phyloP scores from a whole-genome alignment of 2,329 filamentous ascomycete species.

The Penicillium sp. region DNA sequence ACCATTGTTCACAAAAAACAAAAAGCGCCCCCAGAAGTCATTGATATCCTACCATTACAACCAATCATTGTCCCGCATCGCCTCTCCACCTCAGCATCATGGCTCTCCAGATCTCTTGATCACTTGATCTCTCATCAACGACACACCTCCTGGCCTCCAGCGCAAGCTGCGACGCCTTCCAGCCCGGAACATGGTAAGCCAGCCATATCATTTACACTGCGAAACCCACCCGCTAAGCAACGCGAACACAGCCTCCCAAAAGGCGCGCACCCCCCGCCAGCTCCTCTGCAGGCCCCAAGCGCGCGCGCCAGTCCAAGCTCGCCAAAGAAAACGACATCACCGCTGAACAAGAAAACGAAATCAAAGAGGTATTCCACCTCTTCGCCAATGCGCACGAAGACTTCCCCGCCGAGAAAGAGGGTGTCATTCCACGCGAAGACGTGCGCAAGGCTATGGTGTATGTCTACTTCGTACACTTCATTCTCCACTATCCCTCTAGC shows the following conservation, averaged over 20 bases:
- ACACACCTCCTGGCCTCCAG: not conserved
- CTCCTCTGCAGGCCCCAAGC: constrained; percentile 34
- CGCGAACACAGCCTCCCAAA: constrained; percentile 32
- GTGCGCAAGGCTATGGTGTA: constrained; percentile 71
- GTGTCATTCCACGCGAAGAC: constrained; percentile 63
- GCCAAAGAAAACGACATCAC: constrained; percentile 87
- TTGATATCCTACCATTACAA: constrained; percentile 18
- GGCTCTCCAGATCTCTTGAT: not conserved
- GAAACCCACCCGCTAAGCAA: not conserved
- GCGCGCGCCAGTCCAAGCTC: constrained; percentile 70
- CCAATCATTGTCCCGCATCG: not conserved
- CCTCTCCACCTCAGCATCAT: not conserved
- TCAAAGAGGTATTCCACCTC: constrained; percentile 80
- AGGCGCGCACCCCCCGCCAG: constrained; percentile 31
- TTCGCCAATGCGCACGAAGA: constrained; percentile 60
- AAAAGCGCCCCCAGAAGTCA: constrained; percentile 5
- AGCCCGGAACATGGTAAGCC: constrained; percentile 19
- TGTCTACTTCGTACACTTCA: constrained; percentile 23
- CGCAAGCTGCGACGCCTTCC: not conserved
- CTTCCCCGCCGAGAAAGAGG: constrained; percentile 66
- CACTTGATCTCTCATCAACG: not conserved
- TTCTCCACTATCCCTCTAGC: not conserved
- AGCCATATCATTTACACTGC: not conserved
- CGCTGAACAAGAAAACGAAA: constrained; percentile 79
- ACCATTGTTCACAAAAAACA: constrained; percentile 40